Conservation (phyloP, 441 rosid genomes). For the Gossypium lobatum region DNA sequence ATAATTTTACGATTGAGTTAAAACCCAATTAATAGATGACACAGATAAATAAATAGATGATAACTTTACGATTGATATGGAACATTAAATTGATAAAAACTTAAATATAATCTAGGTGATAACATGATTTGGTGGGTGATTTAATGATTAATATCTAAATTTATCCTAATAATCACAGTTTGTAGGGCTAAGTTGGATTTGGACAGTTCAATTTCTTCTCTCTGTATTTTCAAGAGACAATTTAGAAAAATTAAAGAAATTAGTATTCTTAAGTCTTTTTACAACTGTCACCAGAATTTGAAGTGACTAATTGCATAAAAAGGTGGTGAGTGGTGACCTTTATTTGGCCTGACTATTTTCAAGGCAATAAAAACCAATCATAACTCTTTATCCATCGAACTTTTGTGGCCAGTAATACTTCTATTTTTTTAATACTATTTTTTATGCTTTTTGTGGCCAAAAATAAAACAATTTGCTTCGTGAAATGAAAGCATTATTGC, state of each 20-base stretch:
- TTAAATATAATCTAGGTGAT: not conserved
- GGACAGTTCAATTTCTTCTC: too few relatives aligned
- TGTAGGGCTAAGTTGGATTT: too few relatives aligned
- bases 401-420: not conserved
- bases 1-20: too few relatives aligned
- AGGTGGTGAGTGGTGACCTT: not conserved
- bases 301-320: not conserved
- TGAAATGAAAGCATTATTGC: not conserved
- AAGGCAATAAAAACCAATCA: not conserved
- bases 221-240: too few relatives aligned
- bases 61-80: too few relatives aligned
- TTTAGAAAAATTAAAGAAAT: too few relatives aligned
- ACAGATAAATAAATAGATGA: too few relatives aligned
- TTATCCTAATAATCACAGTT: not conserved
- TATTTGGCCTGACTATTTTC: conserved; percentile 6
- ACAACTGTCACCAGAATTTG: too few relatives aligned
- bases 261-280: too few relatives aligned
- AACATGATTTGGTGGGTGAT: not conserved
- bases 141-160: not conserved
- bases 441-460: not conserved
- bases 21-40: too few relatives aligned
- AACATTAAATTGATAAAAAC: too few relatives aligned
- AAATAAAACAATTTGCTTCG: not conserved
- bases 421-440: not conserved
- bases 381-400: not conserved